Evolutionary conservation across 2,329 filamentous ascomycete genomes (phyloP), one percentile per base, ranked within the genome.

Genomic region (Claviceps sp.): DNA sequence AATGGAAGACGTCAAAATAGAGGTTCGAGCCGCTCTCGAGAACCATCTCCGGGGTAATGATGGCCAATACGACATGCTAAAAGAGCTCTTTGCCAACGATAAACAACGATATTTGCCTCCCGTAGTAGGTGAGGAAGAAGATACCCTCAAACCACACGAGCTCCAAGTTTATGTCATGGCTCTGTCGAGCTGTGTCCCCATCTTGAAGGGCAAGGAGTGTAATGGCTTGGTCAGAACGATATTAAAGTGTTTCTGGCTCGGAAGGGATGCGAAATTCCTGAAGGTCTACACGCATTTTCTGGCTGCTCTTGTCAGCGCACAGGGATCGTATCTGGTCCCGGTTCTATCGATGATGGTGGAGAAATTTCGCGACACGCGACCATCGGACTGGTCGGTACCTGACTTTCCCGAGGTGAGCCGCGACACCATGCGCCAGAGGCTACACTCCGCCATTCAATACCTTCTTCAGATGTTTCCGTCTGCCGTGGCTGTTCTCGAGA

Each of bases 381-480:
- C 70, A 17, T 70, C 71, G 1, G 63, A 72, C 23, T 78, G 72
- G 70, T 64, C 59, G 38, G 71, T 77, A 0, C 65, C 72, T 52
- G 74, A 76, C 53, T 69, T 83, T 71, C 57, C 80, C 65, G 68
- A 71, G 5, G 80, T 94, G 46, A 74, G 73, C 55, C 77, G 80
- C 52, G 73, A 79, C 48, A 77, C 74, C 53, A 83, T 91, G 62
- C 82, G 86, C 57, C 72, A 79, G 50, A 78, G 93, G 57, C 75
- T 93, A 40, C 90, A 98, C 66, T 75, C 80, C 51, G 82, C 82
- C 4, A 70, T 97, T 14, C 80, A 80, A 57, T 86, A 88, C 60
- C 71, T 98, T 13, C 74, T 95, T 45, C 78, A 82, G 59, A 80
- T 95, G 53, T 86, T 94, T 52, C 90, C 93, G 3, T 85, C 89